Evolutionary conservation across 129 eudicot genomes (phyloP).

Genomic region (Apium graveolens): DNA sequence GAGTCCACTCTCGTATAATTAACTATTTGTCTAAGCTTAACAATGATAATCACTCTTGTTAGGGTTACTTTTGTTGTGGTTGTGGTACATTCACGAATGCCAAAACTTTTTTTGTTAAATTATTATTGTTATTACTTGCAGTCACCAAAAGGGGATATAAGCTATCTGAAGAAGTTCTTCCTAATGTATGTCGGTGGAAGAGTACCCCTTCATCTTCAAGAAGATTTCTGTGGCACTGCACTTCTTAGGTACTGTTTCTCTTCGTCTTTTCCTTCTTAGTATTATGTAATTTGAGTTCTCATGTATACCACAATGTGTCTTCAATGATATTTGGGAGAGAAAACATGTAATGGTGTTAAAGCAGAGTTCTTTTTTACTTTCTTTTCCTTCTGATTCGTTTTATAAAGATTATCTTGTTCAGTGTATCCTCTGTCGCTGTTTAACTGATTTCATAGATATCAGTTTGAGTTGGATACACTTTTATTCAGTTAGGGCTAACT

Average conservation of each 20-base stretch:
- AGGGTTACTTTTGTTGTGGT: no score
- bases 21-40: neutral
- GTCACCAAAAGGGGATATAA: conserved; percentile 99
- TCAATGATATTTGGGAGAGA: neutral
- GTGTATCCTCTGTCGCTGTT: neutral
- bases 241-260: conserved; percentile 53
- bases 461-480: neutral
- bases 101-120: neutral
- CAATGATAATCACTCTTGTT: no score
- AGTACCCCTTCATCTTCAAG: conserved; percentile 88
- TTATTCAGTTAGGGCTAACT: neutral
- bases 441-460: neutral
- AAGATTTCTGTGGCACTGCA: conserved; percentile 99
- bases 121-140: conserved; percentile 26
- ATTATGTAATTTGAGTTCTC: neutral
- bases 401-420: neutral
- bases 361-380: neutral
- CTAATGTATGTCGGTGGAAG: conserved; percentile 97
- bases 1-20: no score
- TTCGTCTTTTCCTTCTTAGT: neutral
- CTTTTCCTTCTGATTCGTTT: neutral
- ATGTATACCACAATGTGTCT: neutral
- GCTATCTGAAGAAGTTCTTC: conserved; percentile 89
- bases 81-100: neutral
- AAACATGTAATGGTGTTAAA: neutral